Conservation (phyloP, 345 rosid genomes). For the Psidium friedrichsthalianum region DNA sequence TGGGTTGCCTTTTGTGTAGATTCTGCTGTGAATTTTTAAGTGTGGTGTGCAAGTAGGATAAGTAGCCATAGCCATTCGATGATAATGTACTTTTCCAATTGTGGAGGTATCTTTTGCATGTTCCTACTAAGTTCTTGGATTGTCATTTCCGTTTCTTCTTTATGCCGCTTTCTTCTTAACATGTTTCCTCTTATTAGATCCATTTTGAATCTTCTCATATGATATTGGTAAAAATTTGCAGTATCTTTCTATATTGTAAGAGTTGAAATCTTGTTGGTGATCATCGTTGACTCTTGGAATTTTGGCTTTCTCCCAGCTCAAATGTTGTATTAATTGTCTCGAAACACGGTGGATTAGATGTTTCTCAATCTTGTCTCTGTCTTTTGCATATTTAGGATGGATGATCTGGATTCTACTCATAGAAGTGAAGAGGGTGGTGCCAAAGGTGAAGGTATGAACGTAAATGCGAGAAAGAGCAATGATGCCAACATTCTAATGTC, state of each 20-base stretch:
- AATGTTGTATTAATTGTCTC: not conserved
- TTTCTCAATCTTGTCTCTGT: not conserved
- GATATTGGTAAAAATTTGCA: not conserved
- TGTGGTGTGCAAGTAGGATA: not conserved
- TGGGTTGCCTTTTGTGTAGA: not conserved
- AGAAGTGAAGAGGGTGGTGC: constrained; percentile 16
- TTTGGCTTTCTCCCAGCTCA: not conserved
- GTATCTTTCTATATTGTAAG: not conserved
- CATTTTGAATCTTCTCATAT: not conserved
- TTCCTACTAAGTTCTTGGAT: not conserved
- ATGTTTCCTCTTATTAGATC: not conserved
- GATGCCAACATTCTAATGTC: constrained; percentile 42
- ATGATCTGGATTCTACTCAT: constrained; percentile 10
- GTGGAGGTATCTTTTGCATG: not conserved
- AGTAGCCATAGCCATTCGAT: not conserved
- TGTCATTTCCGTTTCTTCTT: not conserved
- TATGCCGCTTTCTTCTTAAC: not conserved
- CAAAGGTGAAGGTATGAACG: constrained; percentile 5
- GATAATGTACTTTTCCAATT: not conserved
- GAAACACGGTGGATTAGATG: not conserved
- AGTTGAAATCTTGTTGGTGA: not conserved
- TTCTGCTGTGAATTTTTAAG: not conserved
- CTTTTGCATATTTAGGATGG: constrained; percentile 19
- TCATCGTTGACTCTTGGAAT: not conserved
- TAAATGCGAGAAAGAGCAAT: constrained; percentile 16